Evolutionary conservation across 805 yeast genomes (phyloP), one percentile per base, ranked within the genome.

Genomic region (Isabelozyma pseudorhagii): DNA sequence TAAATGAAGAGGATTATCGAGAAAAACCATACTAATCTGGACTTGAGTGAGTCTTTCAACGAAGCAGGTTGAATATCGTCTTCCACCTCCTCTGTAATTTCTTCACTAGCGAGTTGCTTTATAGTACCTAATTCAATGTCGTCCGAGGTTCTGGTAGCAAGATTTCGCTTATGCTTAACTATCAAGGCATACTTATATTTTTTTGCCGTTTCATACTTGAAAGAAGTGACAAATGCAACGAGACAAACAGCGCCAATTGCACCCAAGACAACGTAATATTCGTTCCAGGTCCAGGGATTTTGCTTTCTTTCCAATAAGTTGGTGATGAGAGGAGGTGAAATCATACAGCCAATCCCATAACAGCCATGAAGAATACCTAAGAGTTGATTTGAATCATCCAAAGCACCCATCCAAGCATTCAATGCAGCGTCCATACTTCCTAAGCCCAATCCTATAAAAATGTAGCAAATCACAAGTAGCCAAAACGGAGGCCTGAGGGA

Each of bases 401-500:
- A 63, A 28, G 62, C 60, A 3, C 83, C 83, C 56, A 78, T 63
- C 76, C 81, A 83, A 13, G 80, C 68, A 55, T 81, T 82, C 57
- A 81, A 64, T 8, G 79, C 66, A 38, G 85, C 80, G 59, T 84
- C 89, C 27, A 80, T 54, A 8, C 77, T 54, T 0, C 90, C 89
- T 48, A 71, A 71, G 0, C 86, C 85, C 40, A 82, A 56, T 0
- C 91, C 91, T 44, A 62, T 60, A 18, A 76, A 54, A 2, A 71
- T 57, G 50, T 78, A 74, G 31, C 71, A 63, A 0, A 67, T 1
- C 1, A 78, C 70, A 27, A 80, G 69, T 0, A 80, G 21, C 9
- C 58, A 49, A 50, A 72, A 75, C 15, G 80, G 80, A 1, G 81
- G 78, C 40, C 61, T 68, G 3, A 66, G 52, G 8, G 73, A 62